Evolutionary conservation across 495 filamentous ascomycete genomes (phyloP), one percentile per base, ranked within the genome.

Genomic region (Antarctomyces pellizariae): DNA sequence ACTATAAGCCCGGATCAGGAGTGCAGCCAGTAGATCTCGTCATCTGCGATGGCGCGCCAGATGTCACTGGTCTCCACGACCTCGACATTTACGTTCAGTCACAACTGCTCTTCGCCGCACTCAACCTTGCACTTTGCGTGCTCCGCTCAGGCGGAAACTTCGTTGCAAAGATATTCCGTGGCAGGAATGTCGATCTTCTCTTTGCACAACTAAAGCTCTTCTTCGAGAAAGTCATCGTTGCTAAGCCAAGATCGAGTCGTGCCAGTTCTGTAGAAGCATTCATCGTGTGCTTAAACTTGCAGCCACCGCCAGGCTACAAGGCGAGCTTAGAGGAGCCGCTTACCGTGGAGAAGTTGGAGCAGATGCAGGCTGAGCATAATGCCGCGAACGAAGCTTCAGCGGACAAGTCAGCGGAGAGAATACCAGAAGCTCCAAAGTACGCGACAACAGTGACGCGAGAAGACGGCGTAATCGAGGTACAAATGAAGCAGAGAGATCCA

Each of bases 71-170:
- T 13, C 56, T 97, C 2, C 86, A 97, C 45, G 86, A 97, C 48
- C 61, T 97, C 5, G 86, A 97, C 47, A 93, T 93, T 39, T 95
- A 95, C 46, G 74, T 97, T 10, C 86, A 97, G 48, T 78, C 77
- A 2, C 84, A 93, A 49, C 65, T 97, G 11, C 72, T 97, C 28
- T 90, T 82, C 45, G 75, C 83, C 2, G 86, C 86, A 0, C 61
- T 97, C 9, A 91, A 91, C 44, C 67, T 97, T 2, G 77, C 86
- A 5, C 57, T 91, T 6, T 84, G 80, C 43, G 78, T 93, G 18
- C 63, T 97, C 21, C 72, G 75, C 13, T 80, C 80, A 0, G 86
- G 89, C 15, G 86, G 89, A 28, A 89, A 75, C 37, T 97, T 97
- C 38, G 83, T 97, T 5, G 84, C 86, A 5, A 97, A 97, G 53